These are phyloP conservation scores for Deinandra increscens DNA, from an alignment of 129 eudicot species.

Conservation along the genomic window DNA sequence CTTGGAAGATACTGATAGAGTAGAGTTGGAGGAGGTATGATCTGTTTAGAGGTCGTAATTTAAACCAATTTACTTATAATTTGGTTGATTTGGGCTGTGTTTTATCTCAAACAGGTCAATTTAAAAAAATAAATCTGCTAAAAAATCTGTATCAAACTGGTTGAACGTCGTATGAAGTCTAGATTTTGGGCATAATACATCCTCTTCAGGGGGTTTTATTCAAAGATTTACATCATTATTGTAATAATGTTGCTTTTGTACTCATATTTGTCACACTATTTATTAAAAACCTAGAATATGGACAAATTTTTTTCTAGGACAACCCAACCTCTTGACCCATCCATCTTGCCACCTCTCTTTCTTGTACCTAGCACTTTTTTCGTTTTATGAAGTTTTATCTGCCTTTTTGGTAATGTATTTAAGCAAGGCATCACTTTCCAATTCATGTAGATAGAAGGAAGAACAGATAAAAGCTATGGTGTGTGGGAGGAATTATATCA, in stretches of 20 bases:
- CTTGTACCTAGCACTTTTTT: neutral
- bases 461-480: constrained; percentile 87
- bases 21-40: constrained; percentile 82
- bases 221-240: neutral
- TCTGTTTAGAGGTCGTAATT: neutral
- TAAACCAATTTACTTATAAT: neutral
- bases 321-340: neutral
- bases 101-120: neutral
- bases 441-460: constrained; percentile 70
- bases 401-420: constrained; percentile 8
- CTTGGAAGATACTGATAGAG: constrained; percentile 74
- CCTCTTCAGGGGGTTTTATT: neutral
- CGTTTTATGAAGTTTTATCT: neutral
- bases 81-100: neutral
- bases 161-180: neutral
- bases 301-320: neutral
- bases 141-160: neutral
- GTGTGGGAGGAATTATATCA: constrained; percentile 88
- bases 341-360: neutral
- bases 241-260: neutral
- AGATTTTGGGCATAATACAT: neutral
- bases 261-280: too few species aligned
- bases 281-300: neutral
- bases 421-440: constrained; percentile 21
- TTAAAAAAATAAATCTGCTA: neutral